Percentiles rank a stretch among this genome's conserved stretches.
These are phyloP conservation scores for Suhomyces faveliae DNA, from an alignment of 805 yeast species.

Conservation along the genomic window DNA sequence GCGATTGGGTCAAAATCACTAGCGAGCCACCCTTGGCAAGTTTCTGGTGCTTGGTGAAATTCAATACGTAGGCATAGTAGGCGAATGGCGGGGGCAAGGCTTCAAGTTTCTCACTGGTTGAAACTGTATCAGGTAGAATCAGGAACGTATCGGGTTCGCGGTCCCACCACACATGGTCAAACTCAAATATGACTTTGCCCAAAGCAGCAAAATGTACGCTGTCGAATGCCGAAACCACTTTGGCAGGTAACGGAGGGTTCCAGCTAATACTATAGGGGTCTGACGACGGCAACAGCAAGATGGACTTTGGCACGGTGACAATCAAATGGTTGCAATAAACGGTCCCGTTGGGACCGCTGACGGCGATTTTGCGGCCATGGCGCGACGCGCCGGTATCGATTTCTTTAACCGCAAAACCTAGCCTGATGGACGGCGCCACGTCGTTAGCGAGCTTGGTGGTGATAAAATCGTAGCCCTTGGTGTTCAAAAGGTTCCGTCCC, in stretches of 20 bases:
- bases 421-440: conserved; percentile 32
- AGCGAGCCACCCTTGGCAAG: conserved; percentile 47
- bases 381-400: conserved; percentile 18
- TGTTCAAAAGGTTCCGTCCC: conserved; percentile 75
- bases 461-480: conserved; percentile 56
- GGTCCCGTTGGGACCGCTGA: conserved; percentile 23
- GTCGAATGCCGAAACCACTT: conserved; percentile 28
- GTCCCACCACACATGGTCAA: conserved; percentile 44
- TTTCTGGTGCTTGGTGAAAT: conserved; percentile 47
- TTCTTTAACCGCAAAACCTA: conserved; percentile 28
- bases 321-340: conserved; percentile 55
- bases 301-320: conserved; percentile 77
- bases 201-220: conserved; percentile 37
- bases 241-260: conserved; percentile 52
- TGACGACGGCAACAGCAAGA: conserved; percentile 44
- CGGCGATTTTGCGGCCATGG: conserved; percentile 17
- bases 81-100: conserved; percentile 46
- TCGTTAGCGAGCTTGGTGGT: conserved; percentile 39
- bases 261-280: conserved; percentile 52
- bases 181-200: conserved; percentile 45
- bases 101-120: conserved; percentile 6
- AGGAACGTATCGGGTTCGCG: conserved; percentile 43
- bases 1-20: conserved; percentile 68
- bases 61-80: conserved; percentile 62
- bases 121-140: conserved; percentile 34